A percentile compares a stretch with the other conserved stretches of the same genome.
Evolutionary conservation across 2,329 filamentous ascomycete species (phyloP).

Genomic region (Scytalidium lignicola): DNA sequence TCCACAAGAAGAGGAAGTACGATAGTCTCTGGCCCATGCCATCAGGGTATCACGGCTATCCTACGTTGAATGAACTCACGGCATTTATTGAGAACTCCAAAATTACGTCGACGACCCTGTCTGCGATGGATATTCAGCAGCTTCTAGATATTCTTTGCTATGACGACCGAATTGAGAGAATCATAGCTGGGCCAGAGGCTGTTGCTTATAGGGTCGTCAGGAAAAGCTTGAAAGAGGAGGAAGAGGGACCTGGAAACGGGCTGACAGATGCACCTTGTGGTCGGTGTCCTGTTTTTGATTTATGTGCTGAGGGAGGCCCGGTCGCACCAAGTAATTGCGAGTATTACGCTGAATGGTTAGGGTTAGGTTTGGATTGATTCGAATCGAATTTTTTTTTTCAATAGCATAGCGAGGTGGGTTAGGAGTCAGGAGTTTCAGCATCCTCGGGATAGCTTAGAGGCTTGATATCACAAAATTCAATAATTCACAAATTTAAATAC

Average conservation of each 20-base stretch:
- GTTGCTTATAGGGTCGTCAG: constrained; percentile 30
- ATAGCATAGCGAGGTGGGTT: constrained; percentile 25
- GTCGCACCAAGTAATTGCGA: constrained; percentile 87
- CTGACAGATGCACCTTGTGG: constrained; percentile 85
- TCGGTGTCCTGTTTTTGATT: constrained; percentile 84
- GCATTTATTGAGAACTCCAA: constrained; percentile 63
- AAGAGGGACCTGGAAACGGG: constrained; percentile 39
- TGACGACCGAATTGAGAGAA: constrained; percentile 74
- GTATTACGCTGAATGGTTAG: constrained; percentile 85
- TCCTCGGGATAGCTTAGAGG: background rate
- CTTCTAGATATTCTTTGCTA: constrained; percentile 84
- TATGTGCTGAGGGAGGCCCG: constrained; percentile 86
- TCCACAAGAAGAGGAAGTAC: constrained; percentile 9
- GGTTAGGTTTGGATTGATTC: constrained; percentile 19
- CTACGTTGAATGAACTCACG: constrained; percentile 74
- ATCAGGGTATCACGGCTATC: constrained; percentile 70
- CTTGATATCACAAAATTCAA: background rate
- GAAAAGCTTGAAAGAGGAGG: constrained; percentile 22
- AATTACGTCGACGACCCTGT: constrained; percentile 65
- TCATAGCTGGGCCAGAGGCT: constrained; percentile 30
- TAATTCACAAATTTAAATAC: background rate
- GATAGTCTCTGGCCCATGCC: constrained; percentile 43
- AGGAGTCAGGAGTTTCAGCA: constrained; percentile 20
- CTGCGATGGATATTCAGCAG: constrained; percentile 74
- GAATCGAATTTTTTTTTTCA: constrained; percentile 10